These are phyloP conservation scores for Lentinula sp. DNA, from an alignment of 768 basidiomycete genomes.

Conservation along the genomic window DNA sequence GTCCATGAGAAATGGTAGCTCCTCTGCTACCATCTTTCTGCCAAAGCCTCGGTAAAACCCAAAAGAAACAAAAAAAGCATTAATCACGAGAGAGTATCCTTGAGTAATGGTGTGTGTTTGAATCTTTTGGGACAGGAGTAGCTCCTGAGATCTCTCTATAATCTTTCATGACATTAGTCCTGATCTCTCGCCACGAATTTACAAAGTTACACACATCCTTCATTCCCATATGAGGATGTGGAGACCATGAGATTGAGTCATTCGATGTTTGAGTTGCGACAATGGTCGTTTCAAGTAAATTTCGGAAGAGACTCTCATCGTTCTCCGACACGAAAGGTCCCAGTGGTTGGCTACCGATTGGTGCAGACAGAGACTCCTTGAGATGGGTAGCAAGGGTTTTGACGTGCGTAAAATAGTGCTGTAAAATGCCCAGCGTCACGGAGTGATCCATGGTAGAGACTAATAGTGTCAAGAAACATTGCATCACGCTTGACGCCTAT, in stretches of 20 bases:
- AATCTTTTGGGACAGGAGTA: constrained; percentile 37
- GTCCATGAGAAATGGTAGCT: constrained; percentile 16
- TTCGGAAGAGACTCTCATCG: constrained; percentile 6
- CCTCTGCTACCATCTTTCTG: constrained; percentile 29
- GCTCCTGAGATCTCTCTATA: constrained; percentile 55
- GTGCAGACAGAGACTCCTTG: constrained; percentile 23
- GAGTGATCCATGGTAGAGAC: constrained; percentile 5
- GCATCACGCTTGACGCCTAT: background rate
- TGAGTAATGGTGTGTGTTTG: constrained; percentile 55
- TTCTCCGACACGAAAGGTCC: background rate
- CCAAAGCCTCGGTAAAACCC: constrained; percentile 23
- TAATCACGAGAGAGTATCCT: constrained; percentile 58
- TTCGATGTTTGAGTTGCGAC: constrained; percentile 31
- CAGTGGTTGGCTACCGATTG: background rate
- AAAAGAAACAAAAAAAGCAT: background rate
- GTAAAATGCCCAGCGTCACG: constrained; percentile 26
- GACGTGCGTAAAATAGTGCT: constrained; percentile 38
- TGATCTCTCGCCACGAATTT: background rate
- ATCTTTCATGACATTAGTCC: constrained; percentile 30
- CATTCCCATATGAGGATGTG: constrained; percentile 5
- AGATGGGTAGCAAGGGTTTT: constrained; percentile 34
- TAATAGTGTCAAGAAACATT: background rate
- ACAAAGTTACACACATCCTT: background rate
- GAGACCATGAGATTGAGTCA: constrained; percentile 15
- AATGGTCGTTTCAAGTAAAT: constrained; percentile 39